phyloP scores from a whole-genome alignment of 2,329 filamentous ascomycete genomes.

The Pseudogymnoascus sp. region DNA sequence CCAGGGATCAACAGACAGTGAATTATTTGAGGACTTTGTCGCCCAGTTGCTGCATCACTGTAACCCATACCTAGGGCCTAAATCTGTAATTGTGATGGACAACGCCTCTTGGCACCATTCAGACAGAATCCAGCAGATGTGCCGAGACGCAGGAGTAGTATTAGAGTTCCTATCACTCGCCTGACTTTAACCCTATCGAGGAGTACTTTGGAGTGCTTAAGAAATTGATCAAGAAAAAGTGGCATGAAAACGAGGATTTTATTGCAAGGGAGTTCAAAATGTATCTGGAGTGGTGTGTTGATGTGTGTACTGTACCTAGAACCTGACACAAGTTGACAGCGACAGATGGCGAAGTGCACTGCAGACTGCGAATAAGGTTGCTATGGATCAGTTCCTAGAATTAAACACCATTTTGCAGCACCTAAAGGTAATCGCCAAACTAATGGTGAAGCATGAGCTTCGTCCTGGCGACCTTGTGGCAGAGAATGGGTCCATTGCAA shows the following conservation, averaged over 20 bases:
- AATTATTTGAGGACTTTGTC: constrained; percentile 28
- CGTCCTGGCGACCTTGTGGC: too few relatives aligned
- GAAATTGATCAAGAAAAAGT: constrained; percentile 27
- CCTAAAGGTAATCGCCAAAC: too few relatives aligned
- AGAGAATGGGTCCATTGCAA: too few relatives aligned
- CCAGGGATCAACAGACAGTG: constrained; percentile 25
- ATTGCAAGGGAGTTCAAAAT: constrained; percentile 18
- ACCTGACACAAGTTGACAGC: too few relatives aligned
- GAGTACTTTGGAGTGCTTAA: constrained; percentile 30
- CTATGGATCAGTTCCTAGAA: too few relatives aligned
- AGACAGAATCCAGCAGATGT: constrained; percentile 27
- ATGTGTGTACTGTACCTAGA: too few relatives aligned
- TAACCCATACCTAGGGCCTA: too few relatives aligned
- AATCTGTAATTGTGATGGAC: too few relatives aligned
- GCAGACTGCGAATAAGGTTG: too few relatives aligned
- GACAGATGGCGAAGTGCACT: too few relatives aligned
- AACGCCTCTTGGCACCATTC: constrained; percentile 26
- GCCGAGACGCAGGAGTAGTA: constrained; percentile 26
- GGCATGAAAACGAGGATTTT: constrained; percentile 22
- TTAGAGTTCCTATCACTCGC: constrained; percentile 29
- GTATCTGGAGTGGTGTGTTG: constrained; percentile 23
- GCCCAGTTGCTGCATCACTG: constrained; percentile 25
- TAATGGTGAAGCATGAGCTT: too few relatives aligned
- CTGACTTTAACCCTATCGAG: constrained; percentile 28
- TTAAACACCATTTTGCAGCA: too few relatives aligned